Percentiles rank a stretch among this genome's conserved stretches.
phyloP scores from a whole-genome alignment of 2,329 filamentous ascomycete genomes.

The Phyllosticta citriasiana region DNA sequence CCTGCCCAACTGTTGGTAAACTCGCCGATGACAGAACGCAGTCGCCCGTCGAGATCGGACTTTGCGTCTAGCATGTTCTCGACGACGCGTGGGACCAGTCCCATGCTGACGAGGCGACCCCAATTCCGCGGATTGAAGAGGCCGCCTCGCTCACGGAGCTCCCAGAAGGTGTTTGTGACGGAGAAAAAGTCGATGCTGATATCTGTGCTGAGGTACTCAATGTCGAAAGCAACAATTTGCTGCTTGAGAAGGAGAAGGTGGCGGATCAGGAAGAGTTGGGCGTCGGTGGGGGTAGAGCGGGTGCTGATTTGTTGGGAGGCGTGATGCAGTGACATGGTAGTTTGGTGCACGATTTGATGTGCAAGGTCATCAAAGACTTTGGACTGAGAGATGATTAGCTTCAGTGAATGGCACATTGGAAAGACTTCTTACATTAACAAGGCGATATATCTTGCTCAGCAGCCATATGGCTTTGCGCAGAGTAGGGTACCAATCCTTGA shows the following conservation, averaged over 20 bases:
- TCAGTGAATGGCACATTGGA: slow-evolving; percentile 12
- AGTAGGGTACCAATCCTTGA: slow-evolving; percentile 57
- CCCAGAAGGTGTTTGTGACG: slow-evolving; percentile 56
- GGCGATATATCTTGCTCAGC: slow-evolving; percentile 57
- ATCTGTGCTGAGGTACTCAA: slow-evolving; percentile 58
- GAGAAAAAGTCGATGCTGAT: slow-evolving; percentile 57
- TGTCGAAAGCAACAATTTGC: slow-evolving; percentile 91
- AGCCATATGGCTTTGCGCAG: slow-evolving; percentile 58
- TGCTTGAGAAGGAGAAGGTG: slow-evolving; percentile 94
- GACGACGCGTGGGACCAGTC: slow-evolving; percentile 54
- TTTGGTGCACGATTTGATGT: slow-evolving; percentile 80
- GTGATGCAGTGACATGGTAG: slow-evolving; percentile 69
- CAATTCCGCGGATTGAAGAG: slow-evolving; percentile 57
- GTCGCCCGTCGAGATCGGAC: slow-evolving; percentile 53
- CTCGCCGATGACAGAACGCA: slow-evolving; percentile 55
- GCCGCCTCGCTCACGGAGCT: slow-evolving; percentile 53
- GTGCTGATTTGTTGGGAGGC: slow-evolving; percentile 63
- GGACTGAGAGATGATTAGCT: slow-evolving; percentile 34
- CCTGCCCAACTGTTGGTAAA: slow-evolving; percentile 50
- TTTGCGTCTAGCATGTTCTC: slow-evolving; percentile 65
- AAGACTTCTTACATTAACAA: slow-evolving; percentile 48
- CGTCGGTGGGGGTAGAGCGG: slow-evolving; percentile 57
- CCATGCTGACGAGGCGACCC: slow-evolving; percentile 47
- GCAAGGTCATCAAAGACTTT: slow-evolving; percentile 62
- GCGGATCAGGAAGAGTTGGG: slow-evolving; percentile 86